Evolutionary conservation across 768 basidiomycete genomes (phyloP), one percentile per base, ranked within the genome.

Genomic region (Lactarius quietus): DNA sequence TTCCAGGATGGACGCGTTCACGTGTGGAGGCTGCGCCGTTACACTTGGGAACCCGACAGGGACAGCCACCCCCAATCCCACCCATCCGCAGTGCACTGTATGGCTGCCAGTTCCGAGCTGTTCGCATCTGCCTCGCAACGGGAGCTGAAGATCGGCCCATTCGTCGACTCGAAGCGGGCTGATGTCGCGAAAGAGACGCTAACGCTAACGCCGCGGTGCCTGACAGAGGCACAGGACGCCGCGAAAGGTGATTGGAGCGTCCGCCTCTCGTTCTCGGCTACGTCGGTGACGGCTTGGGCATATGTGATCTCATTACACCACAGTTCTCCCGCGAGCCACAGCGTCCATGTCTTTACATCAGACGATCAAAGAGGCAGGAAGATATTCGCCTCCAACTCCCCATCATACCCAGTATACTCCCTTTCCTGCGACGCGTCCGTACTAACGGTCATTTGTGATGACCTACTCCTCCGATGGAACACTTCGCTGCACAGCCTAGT

Each of bases 101-200:
- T 66, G 26, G 60, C 56, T 15, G 39, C 56, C 20, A 38, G 60
- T 41, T 57, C 57, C 23, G 51, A 28, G 8, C 20, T 66, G 15
- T 26, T 66, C 23, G 65, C 65, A 2, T 66, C 65, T 3, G 26
- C 29, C 38, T 57, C 65, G 29, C 60, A 66, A 53, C 39, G 23
- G 38, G 65, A 58, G 39, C 38, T 66, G 38, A 66, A 62, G 60
- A 66, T 66, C 23, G 60, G 60, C 10, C 61, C 65, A 15, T 66
- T 51, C 38, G 38, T 23, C 31, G 26, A 39, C 56, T 43, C 55
- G 48, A 62, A 62, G n/a, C 17, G 3, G 35, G 26, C 18, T 26
- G 38, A 61, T 33, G 26, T 28, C 18, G 14, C 31, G 15, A 35
- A 23, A n/a, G 60, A 66, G 51, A 62, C 61, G 38, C 38, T 66